A percentile compares a stretch with the other conserved stretches of the same genome.
Evolutionary conservation across 2,329 filamentous ascomycete genomes (phyloP).

Genomic region (Fusarium tricinctum): DNA sequence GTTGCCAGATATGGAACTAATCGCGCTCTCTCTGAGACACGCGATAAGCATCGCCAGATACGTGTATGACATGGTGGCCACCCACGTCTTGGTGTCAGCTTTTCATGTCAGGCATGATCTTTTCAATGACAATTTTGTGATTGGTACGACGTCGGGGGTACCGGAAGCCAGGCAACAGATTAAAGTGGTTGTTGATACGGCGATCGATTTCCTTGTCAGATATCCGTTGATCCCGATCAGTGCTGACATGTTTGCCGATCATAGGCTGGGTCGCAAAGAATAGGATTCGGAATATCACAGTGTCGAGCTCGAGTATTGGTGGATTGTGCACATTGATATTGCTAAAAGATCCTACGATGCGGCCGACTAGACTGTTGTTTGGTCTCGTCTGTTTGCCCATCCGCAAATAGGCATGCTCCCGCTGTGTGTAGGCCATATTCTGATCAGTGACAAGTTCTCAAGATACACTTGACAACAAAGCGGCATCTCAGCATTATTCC

Average conservation of each 20-base stretch:
- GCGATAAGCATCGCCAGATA: constrained; percentile 21
- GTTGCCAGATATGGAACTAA: not conserved
- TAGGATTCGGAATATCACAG: not conserved
- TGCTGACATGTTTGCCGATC: constrained; percentile 11
- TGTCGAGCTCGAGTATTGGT: not conserved
- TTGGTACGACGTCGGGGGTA: constrained; percentile 7
- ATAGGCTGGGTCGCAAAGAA: not conserved
- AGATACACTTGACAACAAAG: too few relatives aligned
- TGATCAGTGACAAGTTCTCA: too few relatives aligned
- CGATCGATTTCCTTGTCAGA: not conserved
- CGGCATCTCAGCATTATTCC: too few relatives aligned
- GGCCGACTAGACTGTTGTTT: not conserved
- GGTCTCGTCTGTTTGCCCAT: not conserved
- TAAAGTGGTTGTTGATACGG: not conserved
- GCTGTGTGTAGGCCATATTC: not conserved
- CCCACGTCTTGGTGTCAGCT: constrained; percentile 15
- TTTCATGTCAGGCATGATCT: constrained; percentile 4
- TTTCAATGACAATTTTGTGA: not conserved
- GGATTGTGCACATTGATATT: not conserved
- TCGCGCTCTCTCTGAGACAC: not conserved
- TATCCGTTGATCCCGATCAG: not conserved
- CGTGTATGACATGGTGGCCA: constrained; percentile 21
- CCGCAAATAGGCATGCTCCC: not conserved
- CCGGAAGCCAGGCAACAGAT: constrained; percentile 10
- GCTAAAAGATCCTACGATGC: not conserved